phyloP scores from a whole-genome alignment of 768 basidiomycete species.

The Asterophora parasitica region DNA sequence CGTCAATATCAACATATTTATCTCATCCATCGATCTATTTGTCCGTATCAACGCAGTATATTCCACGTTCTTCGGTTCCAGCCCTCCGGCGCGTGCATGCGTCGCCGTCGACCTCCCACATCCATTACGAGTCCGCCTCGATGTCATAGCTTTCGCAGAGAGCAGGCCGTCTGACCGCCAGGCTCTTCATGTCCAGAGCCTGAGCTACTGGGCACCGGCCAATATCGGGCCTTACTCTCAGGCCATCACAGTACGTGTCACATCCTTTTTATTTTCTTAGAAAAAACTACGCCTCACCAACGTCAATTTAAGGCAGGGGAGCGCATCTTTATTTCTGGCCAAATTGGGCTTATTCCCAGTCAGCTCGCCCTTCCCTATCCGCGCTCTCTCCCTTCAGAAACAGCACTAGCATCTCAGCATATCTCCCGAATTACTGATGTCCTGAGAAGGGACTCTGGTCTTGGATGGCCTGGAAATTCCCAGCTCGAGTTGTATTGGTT shows the following conservation, averaged over 20 bases:
- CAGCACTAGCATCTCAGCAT: constrained; percentile 78
- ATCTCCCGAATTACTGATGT: constrained; percentile 61
- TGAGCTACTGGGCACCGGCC: constrained; percentile 99
- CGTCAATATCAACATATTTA: constrained; percentile 74
- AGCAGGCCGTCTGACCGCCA: constrained; percentile 41
- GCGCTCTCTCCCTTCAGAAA: constrained; percentile 53
- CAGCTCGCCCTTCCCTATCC: constrained; percentile 63
- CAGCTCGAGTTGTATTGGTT: constrained; percentile 77
- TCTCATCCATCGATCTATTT: constrained; percentile 83
- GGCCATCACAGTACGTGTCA: constrained; percentile 64
- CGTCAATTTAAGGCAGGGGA: constrained; percentile 52
- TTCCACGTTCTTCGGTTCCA: constrained; percentile 76
- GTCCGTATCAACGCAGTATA: constrained; percentile 74
- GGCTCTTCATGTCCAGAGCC: constrained; percentile 88
- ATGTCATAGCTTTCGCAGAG: constrained; percentile 72
- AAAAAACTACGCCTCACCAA: neutral
- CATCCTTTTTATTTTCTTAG: neutral
- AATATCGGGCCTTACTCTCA: constrained; percentile 99
- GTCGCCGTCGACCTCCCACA: constrained; percentile 71
- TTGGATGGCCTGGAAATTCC: constrained; percentile 56
- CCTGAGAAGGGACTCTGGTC: constrained; percentile 47
- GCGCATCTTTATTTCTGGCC: constrained; percentile 87
- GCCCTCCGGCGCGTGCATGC: constrained; percentile 94
- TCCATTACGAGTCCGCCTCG: constrained; percentile 57
- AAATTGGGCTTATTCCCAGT: constrained; percentile 86